These are phyloP conservation scores for Globisporangium orthogonon DNA, from an alignment of 352 stramenopile species.

Conservation along the genomic window DNA sequence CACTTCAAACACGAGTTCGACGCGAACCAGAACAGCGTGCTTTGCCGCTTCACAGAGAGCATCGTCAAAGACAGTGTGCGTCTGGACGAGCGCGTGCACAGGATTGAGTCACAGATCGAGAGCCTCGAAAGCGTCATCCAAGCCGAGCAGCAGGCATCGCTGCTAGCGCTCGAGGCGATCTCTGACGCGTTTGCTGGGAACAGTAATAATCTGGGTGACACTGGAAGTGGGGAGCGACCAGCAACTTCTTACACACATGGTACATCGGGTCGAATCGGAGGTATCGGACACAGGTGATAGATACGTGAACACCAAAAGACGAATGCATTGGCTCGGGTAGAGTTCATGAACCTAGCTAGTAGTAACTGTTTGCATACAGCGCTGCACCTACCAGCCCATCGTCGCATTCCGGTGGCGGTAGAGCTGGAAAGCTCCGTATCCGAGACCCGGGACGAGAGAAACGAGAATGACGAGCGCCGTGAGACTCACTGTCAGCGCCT, in stretches of 20 bases:
- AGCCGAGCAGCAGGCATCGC: conserved; percentile 60
- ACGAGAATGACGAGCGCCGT: conserved; percentile 25
- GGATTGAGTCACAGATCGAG: conserved; percentile 44
- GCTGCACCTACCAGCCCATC: conserved; percentile 8
- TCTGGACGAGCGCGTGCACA: conserved; percentile 46
- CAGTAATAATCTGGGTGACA: conserved; percentile 8
- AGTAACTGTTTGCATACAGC: not conserved
- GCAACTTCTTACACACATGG: conserved; percentile 34
- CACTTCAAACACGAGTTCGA: conserved; percentile 65
- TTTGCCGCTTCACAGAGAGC: conserved; percentile 47
- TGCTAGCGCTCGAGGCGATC: conserved; percentile 62
- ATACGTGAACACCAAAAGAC: not conserved
- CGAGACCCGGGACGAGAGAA: conserved; percentile 34
- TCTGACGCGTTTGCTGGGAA: conserved; percentile 41
- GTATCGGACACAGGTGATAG: not conserved
- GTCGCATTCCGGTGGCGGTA: conserved; percentile 9
- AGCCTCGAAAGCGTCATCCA: conserved; percentile 53
- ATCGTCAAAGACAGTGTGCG: conserved; percentile 37
- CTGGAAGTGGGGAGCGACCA: conserved; percentile 61
- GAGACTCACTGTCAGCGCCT: conserved; percentile 22
- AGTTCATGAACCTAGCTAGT: not conserved
- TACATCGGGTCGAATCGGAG: conserved; percentile 22
- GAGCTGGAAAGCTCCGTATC: conserved; percentile 9
- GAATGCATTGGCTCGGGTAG: not conserved
- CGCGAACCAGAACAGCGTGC: conserved; percentile 32